phyloP scores from a whole-genome alignment of 176 grass and related monocot species.

The Phoenix roebelenii region DNA sequence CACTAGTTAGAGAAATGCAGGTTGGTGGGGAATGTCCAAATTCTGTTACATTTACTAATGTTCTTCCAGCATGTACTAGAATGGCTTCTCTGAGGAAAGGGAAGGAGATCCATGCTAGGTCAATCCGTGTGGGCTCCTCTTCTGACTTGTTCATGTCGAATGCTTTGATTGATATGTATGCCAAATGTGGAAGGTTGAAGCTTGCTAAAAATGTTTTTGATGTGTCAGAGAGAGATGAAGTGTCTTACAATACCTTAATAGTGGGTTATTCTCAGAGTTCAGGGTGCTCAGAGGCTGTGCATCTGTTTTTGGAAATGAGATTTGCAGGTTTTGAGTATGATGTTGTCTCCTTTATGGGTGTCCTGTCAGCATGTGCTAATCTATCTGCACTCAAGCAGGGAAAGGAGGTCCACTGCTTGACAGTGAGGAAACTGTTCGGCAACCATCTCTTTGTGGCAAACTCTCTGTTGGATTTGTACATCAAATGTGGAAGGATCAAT shows the following conservation, averaged over 20 bases:
- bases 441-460: slow-evolving; percentile 52
- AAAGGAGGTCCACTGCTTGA: slow-evolving; percentile 71
- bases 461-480: slow-evolving; percentile 57
- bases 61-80: slow-evolving; percentile 79
- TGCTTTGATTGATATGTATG: slow-evolving; percentile 87
- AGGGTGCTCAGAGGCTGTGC: slow-evolving; percentile 44
- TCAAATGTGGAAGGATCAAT: slow-evolving; percentile 67
- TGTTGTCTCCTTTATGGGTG: slow-evolving; percentile 66
- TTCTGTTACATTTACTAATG: slow-evolving; percentile 53
- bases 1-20: slow-evolving; percentile 47
- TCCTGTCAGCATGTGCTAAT: slow-evolving; percentile 61
- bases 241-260: slow-evolving; percentile 87
- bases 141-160: slow-evolving; percentile 69
- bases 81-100: slow-evolving; percentile 51
- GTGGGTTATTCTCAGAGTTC: slow-evolving; percentile 57
- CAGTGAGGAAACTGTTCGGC: slow-evolving; percentile 42
- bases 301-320: slow-evolving; percentile 64
- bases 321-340: slow-evolving; percentile 49
- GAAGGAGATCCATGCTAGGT: slow-evolving; percentile 76
- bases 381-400: slow-evolving; percentile 65
- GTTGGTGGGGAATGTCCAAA: slow-evolving; percentile 46
- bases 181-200: slow-evolving; percentile 56
- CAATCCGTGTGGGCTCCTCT: slow-evolving; percentile 30
- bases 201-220: slow-evolving; percentile 48
- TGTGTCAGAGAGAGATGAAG: slow-evolving; percentile 54